Conservation (phyloP, 75 land plant species). For the Cupressus sempervirens region DNA sequence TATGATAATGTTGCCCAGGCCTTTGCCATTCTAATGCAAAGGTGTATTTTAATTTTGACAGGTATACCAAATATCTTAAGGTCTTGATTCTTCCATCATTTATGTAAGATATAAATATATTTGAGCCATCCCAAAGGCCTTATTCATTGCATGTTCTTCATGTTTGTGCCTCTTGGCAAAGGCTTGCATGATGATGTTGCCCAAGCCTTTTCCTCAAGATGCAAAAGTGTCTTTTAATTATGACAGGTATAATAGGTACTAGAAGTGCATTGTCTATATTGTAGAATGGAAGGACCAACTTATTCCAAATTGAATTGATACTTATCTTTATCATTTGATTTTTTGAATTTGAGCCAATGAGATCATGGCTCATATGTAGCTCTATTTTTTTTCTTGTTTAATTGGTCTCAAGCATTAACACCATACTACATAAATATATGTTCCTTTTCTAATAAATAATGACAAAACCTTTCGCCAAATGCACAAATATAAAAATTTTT, state of each 20-base stretch:
- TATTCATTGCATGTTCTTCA: not conserved
- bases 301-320: not conserved
- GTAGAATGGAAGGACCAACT: not conserved
- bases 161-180: not conserved
- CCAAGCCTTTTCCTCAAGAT: not conserved
- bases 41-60: not conserved
- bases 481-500: not conserved
- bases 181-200: not conserved
- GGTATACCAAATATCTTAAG: not conserved
- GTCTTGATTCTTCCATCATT: not conserved
- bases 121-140: not conserved
- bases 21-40: not conserved
- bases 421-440: not conserved
- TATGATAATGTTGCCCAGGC: not conserved
- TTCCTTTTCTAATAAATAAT: not conserved
- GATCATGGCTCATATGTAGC: not conserved
- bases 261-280: not conserved
- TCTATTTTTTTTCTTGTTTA: too few species aligned
- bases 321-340: not conserved
- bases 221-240: not conserved
- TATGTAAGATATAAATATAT: not conserved
- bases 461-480: not conserved
- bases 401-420: not conserved
- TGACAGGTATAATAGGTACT: not conserved
- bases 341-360: not conserved